phyloP scores from a whole-genome alignment of 2,329 filamentous ascomycete species.

The Dothidotthia symphoricarpi region DNA sequence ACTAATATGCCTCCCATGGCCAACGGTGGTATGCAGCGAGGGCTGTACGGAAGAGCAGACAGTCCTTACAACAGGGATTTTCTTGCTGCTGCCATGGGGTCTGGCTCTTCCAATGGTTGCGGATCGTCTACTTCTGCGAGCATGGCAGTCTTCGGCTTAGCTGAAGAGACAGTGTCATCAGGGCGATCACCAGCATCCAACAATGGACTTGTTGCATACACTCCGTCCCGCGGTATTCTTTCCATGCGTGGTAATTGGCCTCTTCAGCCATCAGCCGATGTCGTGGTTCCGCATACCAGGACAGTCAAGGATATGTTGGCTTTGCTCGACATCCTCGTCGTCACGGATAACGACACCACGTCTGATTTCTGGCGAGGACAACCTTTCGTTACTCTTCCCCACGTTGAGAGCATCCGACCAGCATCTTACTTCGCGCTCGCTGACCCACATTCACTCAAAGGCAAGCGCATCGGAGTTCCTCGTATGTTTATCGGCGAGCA shows the following conservation, averaged over 20 bases:
- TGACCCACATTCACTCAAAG: constrained; percentile 33
- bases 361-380: constrained; percentile 56
- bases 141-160: constrained; percentile 54
- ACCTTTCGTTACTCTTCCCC: constrained; percentile 43
- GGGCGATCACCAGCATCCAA: constrained; percentile 56
- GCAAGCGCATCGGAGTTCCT: constrained; percentile 49
- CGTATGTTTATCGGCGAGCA: constrained; percentile 50
- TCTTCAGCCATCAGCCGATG: constrained; percentile 54
- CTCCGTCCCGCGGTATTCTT: constrained; percentile 53
- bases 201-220: constrained; percentile 55
- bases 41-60: constrained; percentile 54
- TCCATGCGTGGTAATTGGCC: constrained; percentile 54
- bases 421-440: constrained; percentile 29
- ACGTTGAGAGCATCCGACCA: constrained; percentile 27
- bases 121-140: constrained; percentile 51
- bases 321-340: constrained; percentile 49
- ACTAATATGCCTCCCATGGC: constrained; percentile 61
- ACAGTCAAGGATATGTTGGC: constrained; percentile 50
- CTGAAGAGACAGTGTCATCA: constrained; percentile 54
- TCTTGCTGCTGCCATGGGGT: constrained; percentile 53
- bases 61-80: constrained; percentile 54
- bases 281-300: constrained; percentile 54
- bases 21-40: constrained; percentile 55
- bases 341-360: constrained; percentile 36
- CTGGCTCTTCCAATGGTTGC: constrained; percentile 56